phyloP scores from a whole-genome alignment of 2,329 filamentous ascomycete species.

The Colletotrichum truncatum region DNA sequence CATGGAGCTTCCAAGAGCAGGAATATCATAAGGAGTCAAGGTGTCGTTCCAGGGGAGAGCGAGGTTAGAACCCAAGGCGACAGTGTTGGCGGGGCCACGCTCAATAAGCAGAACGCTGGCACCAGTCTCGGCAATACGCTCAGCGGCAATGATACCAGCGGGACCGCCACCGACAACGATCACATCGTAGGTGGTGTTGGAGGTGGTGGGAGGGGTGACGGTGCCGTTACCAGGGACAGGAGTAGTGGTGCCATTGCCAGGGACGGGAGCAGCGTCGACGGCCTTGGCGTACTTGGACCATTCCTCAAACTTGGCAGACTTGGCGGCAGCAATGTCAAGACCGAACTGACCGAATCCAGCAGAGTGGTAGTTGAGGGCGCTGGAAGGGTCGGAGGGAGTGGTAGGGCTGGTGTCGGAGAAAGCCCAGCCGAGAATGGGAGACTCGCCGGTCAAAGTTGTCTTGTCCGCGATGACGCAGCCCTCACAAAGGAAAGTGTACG shows the following conservation, averaged over 20 bases:
- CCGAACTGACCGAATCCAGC: slow-evolving; percentile 48
- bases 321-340: slow-evolving; percentile 41
- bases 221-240: slow-evolving; percentile 35
- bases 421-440: slow-evolving; percentile 49
- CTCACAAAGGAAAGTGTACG: slow-evolving; percentile 63
- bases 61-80: slow-evolving; percentile 40
- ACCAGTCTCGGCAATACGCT: slow-evolving; percentile 46
- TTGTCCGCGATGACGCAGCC: slow-evolving; percentile 49
- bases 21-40: slow-evolving; percentile 42
- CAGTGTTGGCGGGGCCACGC: slow-evolving; percentile 45
- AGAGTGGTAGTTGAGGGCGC: slow-evolving; percentile 48
- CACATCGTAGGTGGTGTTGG: slow-evolving; percentile 48
- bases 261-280: slow-evolving; percentile 5
- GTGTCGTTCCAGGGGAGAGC: slow-evolving; percentile 43
- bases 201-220: slow-evolving; percentile 31
- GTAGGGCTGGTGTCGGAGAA: slow-evolving; percentile 43
- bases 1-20: slow-evolving; percentile 38
- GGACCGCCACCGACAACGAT: slow-evolving; percentile 49
- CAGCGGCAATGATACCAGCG: slow-evolving; percentile 45
- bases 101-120: slow-evolving; percentile 48
- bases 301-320: slow-evolving; percentile 39
- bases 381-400: slow-evolving; percentile 40
- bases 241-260: slow-evolving; percentile 17
- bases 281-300: slow-evolving; percentile 27
- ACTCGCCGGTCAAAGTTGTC: slow-evolving; percentile 39